Evolutionary conservation across 805 yeast genomes (phyloP).

Genomic region (Pichia eremophila): DNA sequence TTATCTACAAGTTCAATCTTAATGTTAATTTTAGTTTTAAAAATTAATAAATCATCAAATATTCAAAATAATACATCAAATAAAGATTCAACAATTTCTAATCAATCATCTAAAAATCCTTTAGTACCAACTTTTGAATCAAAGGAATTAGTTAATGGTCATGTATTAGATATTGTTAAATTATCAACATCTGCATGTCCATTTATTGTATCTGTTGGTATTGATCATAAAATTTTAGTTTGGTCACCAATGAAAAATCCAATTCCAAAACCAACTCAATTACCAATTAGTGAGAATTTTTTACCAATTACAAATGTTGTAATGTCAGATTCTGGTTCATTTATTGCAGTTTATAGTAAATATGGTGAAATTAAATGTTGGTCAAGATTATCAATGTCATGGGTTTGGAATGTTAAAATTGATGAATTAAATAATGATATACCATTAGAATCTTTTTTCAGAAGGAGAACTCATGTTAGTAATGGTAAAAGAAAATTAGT

Average conservation of each 20-base stretch:
- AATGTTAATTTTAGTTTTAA: conserved; percentile 28
- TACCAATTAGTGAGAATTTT: conserved; percentile 34
- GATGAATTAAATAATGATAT: conserved; percentile 28
- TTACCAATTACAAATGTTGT: conserved; percentile 57
- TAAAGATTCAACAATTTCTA: not conserved
- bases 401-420: conserved; percentile 45
- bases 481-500: conserved; percentile 24
- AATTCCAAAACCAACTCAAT: conserved; percentile 35
- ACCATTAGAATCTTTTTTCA: conserved; percentile 51
- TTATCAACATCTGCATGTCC: conserved; percentile 54
- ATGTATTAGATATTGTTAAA: conserved; percentile 52
- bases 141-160: conserved; percentile 40
- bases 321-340: conserved; percentile 51
- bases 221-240: conserved; percentile 61
- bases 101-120: not conserved
- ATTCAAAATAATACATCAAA: not conserved
- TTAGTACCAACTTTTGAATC: conserved; percentile 16
- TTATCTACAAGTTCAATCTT: conserved; percentile 43
- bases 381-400: conserved; percentile 44
- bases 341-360: conserved; percentile 45
- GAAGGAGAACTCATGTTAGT: conserved; percentile 40
- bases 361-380: conserved; percentile 49
- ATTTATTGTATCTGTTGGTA: conserved; percentile 59
- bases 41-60: not conserved
- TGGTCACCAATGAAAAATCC: conserved; percentile 62